Evolutionary conservation across 164 flowering plant genomes (phyloP).

Genomic region (Brasenia schreberi): DNA sequence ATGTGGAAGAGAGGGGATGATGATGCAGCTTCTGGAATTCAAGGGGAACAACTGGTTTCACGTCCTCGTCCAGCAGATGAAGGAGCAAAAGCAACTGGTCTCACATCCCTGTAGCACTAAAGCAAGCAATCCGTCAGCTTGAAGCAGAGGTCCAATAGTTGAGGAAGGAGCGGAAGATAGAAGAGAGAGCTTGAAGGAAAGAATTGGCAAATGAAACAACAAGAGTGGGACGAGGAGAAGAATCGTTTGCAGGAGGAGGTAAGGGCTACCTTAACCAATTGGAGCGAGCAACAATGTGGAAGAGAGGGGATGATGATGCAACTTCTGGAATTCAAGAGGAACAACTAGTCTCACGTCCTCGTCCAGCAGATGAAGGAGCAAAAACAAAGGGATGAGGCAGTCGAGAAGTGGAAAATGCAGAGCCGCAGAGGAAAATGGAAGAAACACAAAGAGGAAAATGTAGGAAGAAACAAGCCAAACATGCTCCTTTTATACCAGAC

Average conservation of each 20-base stretch:
- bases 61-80: constrained; percentile 30
- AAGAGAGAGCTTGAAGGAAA: neutral
- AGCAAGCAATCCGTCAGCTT: neutral
- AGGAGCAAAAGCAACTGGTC: constrained; percentile 31
- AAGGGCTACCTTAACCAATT: neutral
- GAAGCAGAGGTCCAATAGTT: neutral
- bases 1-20: neutral
- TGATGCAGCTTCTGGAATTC: constrained; percentile 7
- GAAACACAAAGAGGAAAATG: too few species aligned
- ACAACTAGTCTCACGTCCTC: constrained; percentile 10
- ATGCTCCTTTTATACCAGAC: too few species aligned
- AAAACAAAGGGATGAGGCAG: too few species aligned
- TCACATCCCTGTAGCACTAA: neutral
- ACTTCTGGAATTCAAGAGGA: constrained; percentile 8
- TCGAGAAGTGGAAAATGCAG: too few species aligned
- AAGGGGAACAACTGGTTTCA: too few species aligned
- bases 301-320: constrained; percentile 2
- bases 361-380: constrained; percentile 38
- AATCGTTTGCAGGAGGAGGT: neutral
- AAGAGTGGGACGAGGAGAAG: neutral
- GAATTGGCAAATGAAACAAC: neutral
- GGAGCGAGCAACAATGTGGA: neutral
- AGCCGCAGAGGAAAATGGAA: too few species aligned
- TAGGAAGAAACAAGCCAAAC: too few species aligned
- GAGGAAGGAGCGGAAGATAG: neutral